A percentile compares a stretch with the other conserved stretches of the same genome.
Conservation (phyloP, 1,284 basidiomycete species). For the Wolfiporia cocos region DNA sequence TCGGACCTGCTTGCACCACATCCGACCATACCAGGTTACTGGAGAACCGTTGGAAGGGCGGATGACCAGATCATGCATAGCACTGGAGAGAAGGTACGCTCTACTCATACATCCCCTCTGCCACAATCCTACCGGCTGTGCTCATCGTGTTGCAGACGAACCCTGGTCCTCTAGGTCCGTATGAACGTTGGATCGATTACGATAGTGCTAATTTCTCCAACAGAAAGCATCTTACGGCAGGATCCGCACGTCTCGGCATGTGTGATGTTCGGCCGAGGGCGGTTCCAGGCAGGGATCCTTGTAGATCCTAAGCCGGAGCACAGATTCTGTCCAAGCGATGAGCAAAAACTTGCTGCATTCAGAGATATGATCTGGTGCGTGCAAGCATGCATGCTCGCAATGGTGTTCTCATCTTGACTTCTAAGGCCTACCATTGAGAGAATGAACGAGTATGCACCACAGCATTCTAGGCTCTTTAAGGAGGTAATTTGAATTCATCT, state of each 20-base stretch:
- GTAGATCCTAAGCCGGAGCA: constrained; percentile 25
- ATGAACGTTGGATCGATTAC: constrained; percentile 6
- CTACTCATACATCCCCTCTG: neutral
- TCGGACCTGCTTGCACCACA: constrained; percentile 39
- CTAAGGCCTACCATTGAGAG: constrained; percentile 28
- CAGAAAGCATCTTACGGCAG: constrained; percentile 24
- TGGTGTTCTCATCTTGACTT: neutral
- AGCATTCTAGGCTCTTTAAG: constrained; percentile 30
- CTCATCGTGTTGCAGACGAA: constrained; percentile 13
- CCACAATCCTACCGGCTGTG: neutral
- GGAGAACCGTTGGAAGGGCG: constrained; percentile 36
- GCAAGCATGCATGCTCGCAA: neutral
- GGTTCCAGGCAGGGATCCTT: constrained; percentile 31
- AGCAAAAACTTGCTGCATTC: constrained; percentile 18
- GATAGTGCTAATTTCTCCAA: neutral
- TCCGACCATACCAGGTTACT: constrained; percentile 35
- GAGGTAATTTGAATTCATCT: constrained; percentile 16
- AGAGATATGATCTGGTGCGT: constrained; percentile 28
- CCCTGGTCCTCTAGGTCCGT: constrained; percentile 14
- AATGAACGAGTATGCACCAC: constrained; percentile 27
- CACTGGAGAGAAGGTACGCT: constrained; percentile 28
- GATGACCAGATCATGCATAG: constrained; percentile 42
- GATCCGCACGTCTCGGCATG: constrained; percentile 23
- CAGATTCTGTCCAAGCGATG: constrained; percentile 22
- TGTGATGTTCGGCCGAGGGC: constrained; percentile 35